Base-by-base conservation (phyloP, 2,329 filamentous ascomycete species). In the Paraphoma sp. region DNA sequence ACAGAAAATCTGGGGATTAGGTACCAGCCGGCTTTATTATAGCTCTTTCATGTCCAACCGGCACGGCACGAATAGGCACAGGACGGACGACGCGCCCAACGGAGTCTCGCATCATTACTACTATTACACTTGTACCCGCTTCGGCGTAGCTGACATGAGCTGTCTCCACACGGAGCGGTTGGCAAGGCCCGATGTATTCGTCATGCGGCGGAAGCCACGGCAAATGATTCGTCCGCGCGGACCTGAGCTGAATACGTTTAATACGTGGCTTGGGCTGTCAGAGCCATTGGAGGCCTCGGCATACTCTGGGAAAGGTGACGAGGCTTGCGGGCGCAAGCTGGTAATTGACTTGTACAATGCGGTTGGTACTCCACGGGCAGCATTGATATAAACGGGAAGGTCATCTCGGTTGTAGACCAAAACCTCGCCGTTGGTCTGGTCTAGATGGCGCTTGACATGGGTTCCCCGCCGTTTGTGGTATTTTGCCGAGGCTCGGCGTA, bases 191-290 rank as follows among this genome's bases (percentile, higher is more conserved):
- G 10, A 18, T 43, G 36, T 48, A 16, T 45, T 38, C 51, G 56
- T 58, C 55, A 57, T 53, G 46, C 28, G 31, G 42, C 28, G 31
- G 30, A 46, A 41, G 50, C 50, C 54, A 38, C 48, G 53, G 53
- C 44, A 50, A 43, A 49, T 45, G 44, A 58, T 58, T 54, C 45
- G 56, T 52, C 56, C 48, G 51, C 31, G 30, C 23, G 51, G 48
- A 51, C 28, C 40, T 40, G 47, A 30, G 33, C 48, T 48, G 48
- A 16, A 45, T 33, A 31, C 18, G 48, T 38, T 45, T 43, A 49
- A 45, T 45, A 44, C 55, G 51, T 54, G 56, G 56, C 55, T 53
- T 10, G 54, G 38, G 31, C 44, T 31, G 41, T 38, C 30, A 17
- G 16, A 23, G 16, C 30, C 31, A 40, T 18, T 10, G 38, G 38